Base-by-base conservation (phyloP, 306 rosid genomes). In the Vicia sativa region DNA sequence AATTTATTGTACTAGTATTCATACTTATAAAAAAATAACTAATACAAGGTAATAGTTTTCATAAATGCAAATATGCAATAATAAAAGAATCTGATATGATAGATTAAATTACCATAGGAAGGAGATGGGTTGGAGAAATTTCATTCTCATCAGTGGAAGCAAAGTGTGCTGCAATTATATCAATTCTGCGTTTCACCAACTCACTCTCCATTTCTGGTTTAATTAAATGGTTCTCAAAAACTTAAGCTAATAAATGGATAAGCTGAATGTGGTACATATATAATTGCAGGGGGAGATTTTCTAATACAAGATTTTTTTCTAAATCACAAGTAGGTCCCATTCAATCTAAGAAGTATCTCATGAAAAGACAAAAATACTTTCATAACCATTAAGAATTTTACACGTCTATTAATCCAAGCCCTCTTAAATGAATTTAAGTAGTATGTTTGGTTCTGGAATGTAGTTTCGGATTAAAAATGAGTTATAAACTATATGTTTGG, bases 131-230 rank as follows among this genome's bases (percentile, higher is more conserved):
- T 10, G 83, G n/a, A 35, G 91, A 80, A 62, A 83, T 67, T 41
- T 90, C 96, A 55, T 81, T 67, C 41, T 90, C 96, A 44, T 81
- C 89, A 21, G 6, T 63, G 11, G 85, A 77, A 26, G 80, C 65
- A 65, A 90, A 79, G 81, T 90, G 96, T 0, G 91, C 77, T 6
- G 93, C 72, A 11, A 90, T 74, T 62, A 49, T 61, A 78, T 76
- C 77, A 83, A 90, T 70, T 74, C 96, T 87, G 43, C 96, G 93
- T 15, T 79, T 83, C 45, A 81, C 91, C 26, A 73, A 78, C 29
- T 90, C 85, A 58, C 35, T 67, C 81, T 83, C 93, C 96, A 90
- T 89, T 43, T 68, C 57, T 38, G 10, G 2, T 4, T 4, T 34
- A 6, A 7, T 34, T 15, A 16, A 16, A 45, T n/a, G 46, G 29